Conservation (phyloP, 1,284 basidiomycete genomes). For the Ganoderma boninense region DNA sequence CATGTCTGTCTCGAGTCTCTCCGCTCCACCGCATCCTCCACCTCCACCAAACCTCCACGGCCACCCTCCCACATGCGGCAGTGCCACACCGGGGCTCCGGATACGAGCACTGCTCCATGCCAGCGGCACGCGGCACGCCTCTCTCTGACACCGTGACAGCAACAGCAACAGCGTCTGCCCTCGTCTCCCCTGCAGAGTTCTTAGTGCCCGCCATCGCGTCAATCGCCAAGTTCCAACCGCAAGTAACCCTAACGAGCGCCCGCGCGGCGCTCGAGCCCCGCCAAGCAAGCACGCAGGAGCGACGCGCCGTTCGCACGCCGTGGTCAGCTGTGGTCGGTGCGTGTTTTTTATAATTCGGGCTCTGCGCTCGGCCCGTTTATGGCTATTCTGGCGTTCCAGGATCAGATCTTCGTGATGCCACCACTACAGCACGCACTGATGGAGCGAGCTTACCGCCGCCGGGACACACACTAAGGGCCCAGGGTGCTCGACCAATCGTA, state of each 20-base stretch:
- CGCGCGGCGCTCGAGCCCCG: too few relatives aligned
- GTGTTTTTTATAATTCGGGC: background rate
- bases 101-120: background rate
- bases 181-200: too few relatives aligned
- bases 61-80: background rate
- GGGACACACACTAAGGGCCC: background rate
- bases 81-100: slow-evolving; percentile 8
- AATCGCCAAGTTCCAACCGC: too few relatives aligned
- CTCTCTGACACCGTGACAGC: background rate
- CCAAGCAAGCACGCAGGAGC: too few relatives aligned
- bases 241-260: too few relatives aligned
- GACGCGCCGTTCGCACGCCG: background rate
- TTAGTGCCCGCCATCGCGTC: too few relatives aligned
- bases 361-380: background rate
- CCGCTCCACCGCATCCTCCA: background rate
- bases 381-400: background rate
- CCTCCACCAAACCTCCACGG: too few relatives aligned
- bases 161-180: too few relatives aligned
- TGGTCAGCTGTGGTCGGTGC: too few relatives aligned
- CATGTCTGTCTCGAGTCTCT: background rate
- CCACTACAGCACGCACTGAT: too few relatives aligned
- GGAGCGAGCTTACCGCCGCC: background rate
- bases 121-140: background rate
- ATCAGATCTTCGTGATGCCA: background rate
- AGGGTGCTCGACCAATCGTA: too few relatives aligned